These are phyloP conservation scores for Guyanaporus albipodus DNA, from an alignment of 768 basidiomycete genomes.

Conservation along the genomic window DNA sequence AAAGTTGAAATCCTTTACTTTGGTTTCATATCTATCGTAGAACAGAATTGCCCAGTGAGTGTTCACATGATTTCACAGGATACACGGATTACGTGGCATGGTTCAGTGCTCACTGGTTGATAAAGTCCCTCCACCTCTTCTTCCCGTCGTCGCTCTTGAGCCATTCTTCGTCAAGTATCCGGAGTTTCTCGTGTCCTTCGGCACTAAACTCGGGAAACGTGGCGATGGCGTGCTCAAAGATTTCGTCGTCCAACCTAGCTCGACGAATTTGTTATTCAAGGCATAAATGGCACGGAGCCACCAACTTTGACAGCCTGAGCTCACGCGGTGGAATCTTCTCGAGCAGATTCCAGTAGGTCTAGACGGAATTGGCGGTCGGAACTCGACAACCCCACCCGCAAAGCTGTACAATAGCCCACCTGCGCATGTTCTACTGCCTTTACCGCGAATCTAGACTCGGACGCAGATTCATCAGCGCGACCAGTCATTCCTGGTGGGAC, in stretches of 20 bases:
- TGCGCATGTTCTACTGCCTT: slow-evolving; percentile 96
- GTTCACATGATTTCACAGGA: slow-evolving; percentile 1
- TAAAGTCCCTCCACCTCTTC: slow-evolving; percentile 87
- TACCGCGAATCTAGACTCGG: slow-evolving; percentile 43
- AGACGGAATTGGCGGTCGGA: slow-evolving; percentile 10
- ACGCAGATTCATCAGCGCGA: slow-evolving; percentile 10
- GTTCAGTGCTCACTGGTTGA: slow-evolving; percentile 52
- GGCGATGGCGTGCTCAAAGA: slow-evolving; percentile 69
- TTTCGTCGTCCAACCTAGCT: slow-evolving; percentile 82
- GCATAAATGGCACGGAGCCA: slow-evolving; percentile 8
- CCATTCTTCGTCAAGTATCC: slow-evolving; percentile 79
- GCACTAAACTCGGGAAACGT: slow-evolving; percentile 78
- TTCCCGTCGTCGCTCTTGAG: slow-evolving; percentile 90
- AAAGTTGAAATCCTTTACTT: slow-evolving; percentile 93
- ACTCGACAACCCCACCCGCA: slow-evolving; percentile 3
- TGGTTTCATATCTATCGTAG: slow-evolving; percentile 71
- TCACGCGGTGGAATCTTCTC: slow-evolving; percentile 73
- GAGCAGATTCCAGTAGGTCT: slow-evolving; percentile 96
- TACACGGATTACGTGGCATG: background rate
- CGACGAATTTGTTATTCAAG: slow-evolving; percentile 16
- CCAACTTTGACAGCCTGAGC: slow-evolving; percentile 80
- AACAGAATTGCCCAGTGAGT: slow-evolving; percentile 10
- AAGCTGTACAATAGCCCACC: slow-evolving; percentile 42
- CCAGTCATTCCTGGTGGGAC: background rate
- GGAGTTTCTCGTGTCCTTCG: slow-evolving; percentile 43